Base-by-base conservation (phyloP, 176 grass and related monocot species). In the Canna indica region DNA sequence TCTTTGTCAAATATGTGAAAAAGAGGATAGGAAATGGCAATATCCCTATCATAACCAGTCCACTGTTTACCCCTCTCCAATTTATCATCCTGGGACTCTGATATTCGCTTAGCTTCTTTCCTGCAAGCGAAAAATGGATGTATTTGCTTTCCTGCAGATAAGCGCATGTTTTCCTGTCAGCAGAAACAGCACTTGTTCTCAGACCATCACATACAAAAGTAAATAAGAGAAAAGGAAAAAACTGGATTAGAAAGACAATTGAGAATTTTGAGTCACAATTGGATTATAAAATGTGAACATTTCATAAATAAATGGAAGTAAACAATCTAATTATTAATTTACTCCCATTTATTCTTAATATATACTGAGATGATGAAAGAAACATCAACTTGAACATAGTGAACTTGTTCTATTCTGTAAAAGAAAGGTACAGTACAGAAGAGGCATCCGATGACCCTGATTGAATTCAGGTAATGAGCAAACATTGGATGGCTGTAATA, bases 91-190 rank as follows among this genome's bases (percentile, higher is more conserved):
- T 81, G 79, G 47, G 28, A n/a, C 67, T 76, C 71, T 57, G n/a
- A 36, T 69, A 58, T 34, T 13, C 33, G 69, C 72, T 92, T 97
- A 59, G 71, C 76, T 73, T 81, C 18, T 77, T 81, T 87, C 47
- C 77, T 65, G 70, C 70, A 83, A 74, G 84, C 68, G 74, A 92
- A 97, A 81, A 92, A 92, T 20, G 93, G 88, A 71, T 97, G 88
- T 30, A 90, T 73, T 80, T 85, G 85, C 88, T 92, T 92, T 77
- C 88, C 86, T 70, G 71, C 79, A 79, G 88, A 97, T 59, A 97
- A 70, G 71, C 25, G 81, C 35, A 67, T 81, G 75, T 85, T 97
- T 91, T 92, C 93, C 93, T 97, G 72, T 47, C 54, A 75, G 78
- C 36, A 60, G 67, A 57, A 60, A 68, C 22, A 81, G 77, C 59